Percentiles rank a stretch among this genome's conserved stretches.
Conservation (phyloP, 192 early-diverging fungal species). For the Backusella tarrabulga region DNA sequence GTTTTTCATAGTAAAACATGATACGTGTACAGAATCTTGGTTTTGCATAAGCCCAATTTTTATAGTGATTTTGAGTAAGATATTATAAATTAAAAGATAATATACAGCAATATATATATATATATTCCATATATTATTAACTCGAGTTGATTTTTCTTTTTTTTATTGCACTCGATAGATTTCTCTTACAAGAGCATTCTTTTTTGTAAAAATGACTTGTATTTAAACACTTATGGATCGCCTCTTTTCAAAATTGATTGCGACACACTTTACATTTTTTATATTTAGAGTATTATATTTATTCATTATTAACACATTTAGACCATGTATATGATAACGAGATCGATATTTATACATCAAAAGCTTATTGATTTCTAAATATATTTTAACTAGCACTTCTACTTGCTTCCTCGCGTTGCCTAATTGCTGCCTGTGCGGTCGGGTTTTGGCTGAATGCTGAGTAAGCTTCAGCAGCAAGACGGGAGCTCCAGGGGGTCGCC, state of each 20-base stretch:
- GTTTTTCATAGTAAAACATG: too few species aligned
- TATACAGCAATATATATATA: too few species aligned
- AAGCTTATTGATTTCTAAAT: neutral
- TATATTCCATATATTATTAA: too few species aligned
- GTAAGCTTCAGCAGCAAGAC: conserved; percentile 15
- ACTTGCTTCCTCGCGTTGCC: neutral
- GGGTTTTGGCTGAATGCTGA: conserved; percentile 12
- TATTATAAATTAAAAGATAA: too few species aligned
- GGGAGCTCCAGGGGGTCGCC: conserved; percentile 22
- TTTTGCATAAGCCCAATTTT: too few species aligned
- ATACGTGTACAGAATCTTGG: too few species aligned
- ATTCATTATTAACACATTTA: neutral
- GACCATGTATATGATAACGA: neutral
- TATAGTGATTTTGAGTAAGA: too few species aligned
- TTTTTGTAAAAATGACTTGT: too few species aligned
- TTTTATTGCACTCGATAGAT: too few species aligned
- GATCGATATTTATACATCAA: neutral
- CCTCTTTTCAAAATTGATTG: neutral
- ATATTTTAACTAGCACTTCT: neutral
- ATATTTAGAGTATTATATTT: neutral
- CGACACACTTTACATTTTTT: neutral
- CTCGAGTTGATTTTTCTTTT: too few species aligned
- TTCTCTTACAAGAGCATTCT: too few species aligned
- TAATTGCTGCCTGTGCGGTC: neutral
- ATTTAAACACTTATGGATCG: neutral